Conservation (phyloP, 2,329 filamentous ascomycete species). For the Rugonectria rugulosa region DNA sequence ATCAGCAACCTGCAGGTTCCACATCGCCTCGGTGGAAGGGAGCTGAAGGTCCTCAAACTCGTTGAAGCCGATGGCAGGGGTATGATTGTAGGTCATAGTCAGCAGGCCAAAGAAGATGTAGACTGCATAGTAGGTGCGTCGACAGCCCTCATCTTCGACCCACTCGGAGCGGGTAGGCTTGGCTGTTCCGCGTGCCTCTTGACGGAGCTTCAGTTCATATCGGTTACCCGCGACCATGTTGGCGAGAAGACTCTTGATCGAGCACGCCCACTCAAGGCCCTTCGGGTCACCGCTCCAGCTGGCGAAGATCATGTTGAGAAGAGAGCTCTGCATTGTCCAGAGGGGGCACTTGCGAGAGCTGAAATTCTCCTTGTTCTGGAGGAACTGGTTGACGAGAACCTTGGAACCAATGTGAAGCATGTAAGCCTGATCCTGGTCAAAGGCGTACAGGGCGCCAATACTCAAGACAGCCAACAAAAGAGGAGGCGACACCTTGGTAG, state of each 20-base stretch:
- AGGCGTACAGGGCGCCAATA: slow-evolving; percentile 94
- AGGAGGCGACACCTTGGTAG: slow-evolving; percentile 80
- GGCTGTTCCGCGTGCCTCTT: slow-evolving; percentile 81
- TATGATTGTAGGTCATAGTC: slow-evolving; percentile 97
- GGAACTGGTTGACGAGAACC: slow-evolving; percentile 93
- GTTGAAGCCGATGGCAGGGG: slow-evolving; percentile 96
- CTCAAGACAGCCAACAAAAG: slow-evolving; percentile 89
- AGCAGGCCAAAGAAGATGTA: slow-evolving; percentile 98
- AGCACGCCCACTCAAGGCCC: slow-evolving; percentile 97
- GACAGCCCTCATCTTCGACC: slow-evolving; percentile 96
- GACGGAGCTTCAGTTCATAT: slow-evolving; percentile 93
- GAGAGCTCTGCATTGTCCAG: slow-evolving; percentile 97
- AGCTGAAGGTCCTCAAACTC: slow-evolving; percentile 94
- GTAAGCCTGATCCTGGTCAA: slow-evolving; percentile 96
- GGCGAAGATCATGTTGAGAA: slow-evolving; percentile 98
- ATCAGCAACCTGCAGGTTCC: slow-evolving; percentile 84
- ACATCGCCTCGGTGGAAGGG: slow-evolving; percentile 91
- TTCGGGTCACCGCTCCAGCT: slow-evolving; percentile 99
- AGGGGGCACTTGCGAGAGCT: slow-evolving; percentile 96
- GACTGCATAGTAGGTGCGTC: slow-evolving; percentile 96
- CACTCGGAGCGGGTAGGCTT: slow-evolving; percentile 85
- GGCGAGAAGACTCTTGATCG: slow-evolving; percentile 95
- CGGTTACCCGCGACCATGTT: slow-evolving; percentile 99
- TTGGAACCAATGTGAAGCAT: slow-evolving; percentile 98
- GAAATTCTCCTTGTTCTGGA: slow-evolving; percentile 98